Evolutionary conservation across 1,284 basidiomycete genomes (phyloP).

Genomic region (Ganoderma meredithae): DNA sequence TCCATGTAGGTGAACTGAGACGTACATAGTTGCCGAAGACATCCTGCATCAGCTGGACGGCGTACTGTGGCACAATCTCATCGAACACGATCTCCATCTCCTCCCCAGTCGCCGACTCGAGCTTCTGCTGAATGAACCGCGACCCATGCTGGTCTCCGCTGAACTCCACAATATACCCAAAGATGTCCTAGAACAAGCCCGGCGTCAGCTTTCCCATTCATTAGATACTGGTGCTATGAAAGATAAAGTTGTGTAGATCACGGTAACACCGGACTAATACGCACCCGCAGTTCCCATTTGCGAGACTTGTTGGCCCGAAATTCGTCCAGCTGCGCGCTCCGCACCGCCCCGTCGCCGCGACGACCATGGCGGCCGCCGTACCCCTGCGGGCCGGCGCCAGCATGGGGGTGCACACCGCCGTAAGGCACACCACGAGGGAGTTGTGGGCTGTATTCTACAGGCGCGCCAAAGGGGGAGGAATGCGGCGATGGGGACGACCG

Average conservation of each 20-base stretch:
- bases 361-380: conserved; percentile 37
- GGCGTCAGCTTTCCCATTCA: conserved; percentile 21
- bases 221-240: background rate
- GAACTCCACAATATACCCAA: conserved; percentile 91
- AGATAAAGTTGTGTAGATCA: conserved; percentile 25
- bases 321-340: conserved; percentile 83
- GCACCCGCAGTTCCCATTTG: conserved; percentile 83
- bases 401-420: conserved; percentile 48
- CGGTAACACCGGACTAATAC: conserved; percentile 25
- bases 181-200: conserved; percentile 74
- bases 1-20: conserved; percentile 22
- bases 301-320: conserved; percentile 83
- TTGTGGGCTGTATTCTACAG: conserved; percentile 58
- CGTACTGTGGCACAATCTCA: conserved; percentile 85
- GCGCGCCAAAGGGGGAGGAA: conserved; percentile 49
- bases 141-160: conserved; percentile 95
- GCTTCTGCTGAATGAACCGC: conserved; percentile 88
- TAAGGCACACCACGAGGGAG: conserved; percentile 56
- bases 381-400: conserved; percentile 33
- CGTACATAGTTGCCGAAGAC: conserved; percentile 97
- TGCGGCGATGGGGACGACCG: conserved; percentile 52
- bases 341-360: conserved; percentile 54
- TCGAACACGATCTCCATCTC: conserved; percentile 88
- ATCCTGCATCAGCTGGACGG: conserved; percentile 87
- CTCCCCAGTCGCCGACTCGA: conserved; percentile 79